phyloP scores from a whole-genome alignment of 1,284 basidiomycete species.

The Neolentinus lepideus region DNA sequence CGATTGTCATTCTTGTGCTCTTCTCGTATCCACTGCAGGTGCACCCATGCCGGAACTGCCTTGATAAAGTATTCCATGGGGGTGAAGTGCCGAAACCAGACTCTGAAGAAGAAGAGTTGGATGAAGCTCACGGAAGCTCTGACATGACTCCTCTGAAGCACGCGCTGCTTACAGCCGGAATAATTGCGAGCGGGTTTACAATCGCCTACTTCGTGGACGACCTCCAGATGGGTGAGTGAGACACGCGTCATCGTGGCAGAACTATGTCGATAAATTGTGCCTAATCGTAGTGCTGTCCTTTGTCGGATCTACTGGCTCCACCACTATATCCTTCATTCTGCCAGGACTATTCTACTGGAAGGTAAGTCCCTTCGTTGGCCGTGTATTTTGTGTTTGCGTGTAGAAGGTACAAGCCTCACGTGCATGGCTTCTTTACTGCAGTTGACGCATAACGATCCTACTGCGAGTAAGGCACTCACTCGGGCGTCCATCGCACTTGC shows the following conservation, averaged over 20 bases:
- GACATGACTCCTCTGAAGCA: slow-evolving; percentile 77
- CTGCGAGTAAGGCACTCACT: slow-evolving; percentile 48
- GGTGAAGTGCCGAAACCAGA: slow-evolving; percentile 26
- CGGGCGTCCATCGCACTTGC: slow-evolving; percentile 61
- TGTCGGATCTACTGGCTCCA: slow-evolving; percentile 95
- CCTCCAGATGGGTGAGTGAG: slow-evolving; percentile 68
- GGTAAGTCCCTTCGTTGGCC: slow-evolving; percentile 31
- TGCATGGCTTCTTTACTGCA: slow-evolving; percentile 26
- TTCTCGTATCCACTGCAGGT: slow-evolving; percentile 93
- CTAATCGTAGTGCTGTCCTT: slow-evolving; percentile 75
- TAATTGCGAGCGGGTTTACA: slow-evolving; percentile 65
- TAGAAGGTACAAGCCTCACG: not conserved
- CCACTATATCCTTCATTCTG: slow-evolving; percentile 95
- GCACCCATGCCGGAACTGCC: slow-evolving; percentile 87
- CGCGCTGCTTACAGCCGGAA: slow-evolving; percentile 62
- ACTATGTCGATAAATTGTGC: not conserved
- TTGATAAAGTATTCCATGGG: slow-evolving; percentile 81
- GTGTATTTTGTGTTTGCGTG: no score
- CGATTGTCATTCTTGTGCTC: slow-evolving; percentile 85
- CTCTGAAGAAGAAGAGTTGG: slow-evolving; percentile 37
- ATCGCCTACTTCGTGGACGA: slow-evolving; percentile 84
- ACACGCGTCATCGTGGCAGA: not conserved
- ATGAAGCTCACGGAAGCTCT: slow-evolving; percentile 44
- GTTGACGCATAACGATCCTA: slow-evolving; percentile 67
- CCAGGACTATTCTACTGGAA: slow-evolving; percentile 85